Conservation (phyloP, 2,329 filamentous ascomycete genomes). For the Fusarium caatingaense region DNA sequence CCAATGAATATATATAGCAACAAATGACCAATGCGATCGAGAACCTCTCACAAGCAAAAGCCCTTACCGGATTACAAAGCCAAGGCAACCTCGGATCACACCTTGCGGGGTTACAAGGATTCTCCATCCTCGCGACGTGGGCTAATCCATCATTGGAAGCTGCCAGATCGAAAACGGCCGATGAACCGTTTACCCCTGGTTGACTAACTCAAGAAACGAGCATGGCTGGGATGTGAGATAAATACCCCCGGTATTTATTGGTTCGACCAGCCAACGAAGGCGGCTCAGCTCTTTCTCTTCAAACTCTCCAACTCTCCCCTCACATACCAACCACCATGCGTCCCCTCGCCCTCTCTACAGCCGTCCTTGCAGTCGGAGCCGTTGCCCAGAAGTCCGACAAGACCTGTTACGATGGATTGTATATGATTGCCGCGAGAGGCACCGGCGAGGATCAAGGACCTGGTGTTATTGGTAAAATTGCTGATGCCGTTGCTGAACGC, state of each 20-base stretch:
- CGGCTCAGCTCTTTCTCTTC: neutral
- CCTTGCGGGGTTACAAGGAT: constrained; percentile 35
- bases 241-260: constrained; percentile 13
- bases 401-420: constrained; percentile 47
- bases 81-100: constrained; percentile 30
- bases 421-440: constrained; percentile 56
- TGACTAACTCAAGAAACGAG: constrained; percentile 2
- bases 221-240: constrained; percentile 14
- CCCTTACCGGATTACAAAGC: neutral
- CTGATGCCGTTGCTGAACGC: constrained; percentile 48
- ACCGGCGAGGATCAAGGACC: constrained; percentile 51
- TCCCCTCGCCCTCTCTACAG: constrained; percentile 32
- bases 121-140: constrained; percentile 5
- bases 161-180: constrained; percentile 9
- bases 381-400: constrained; percentile 38
- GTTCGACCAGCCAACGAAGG: neutral
- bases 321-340: constrained; percentile 27
- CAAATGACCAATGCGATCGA: too few relatives aligned
- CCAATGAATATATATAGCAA: neutral
- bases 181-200: constrained; percentile 16
- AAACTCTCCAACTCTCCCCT: neutral
- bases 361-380: constrained; percentile 42
- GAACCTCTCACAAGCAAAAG: constrained; percentile 16
- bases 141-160: constrained; percentile 36
- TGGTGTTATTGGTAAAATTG: constrained; percentile 51